Percentiles rank a stretch among this genome's conserved stretches.
Evolutionary conservation across 2,329 filamentous ascomycete species (phyloP).

Genomic region (Pseudocercospora cruenta): DNA sequence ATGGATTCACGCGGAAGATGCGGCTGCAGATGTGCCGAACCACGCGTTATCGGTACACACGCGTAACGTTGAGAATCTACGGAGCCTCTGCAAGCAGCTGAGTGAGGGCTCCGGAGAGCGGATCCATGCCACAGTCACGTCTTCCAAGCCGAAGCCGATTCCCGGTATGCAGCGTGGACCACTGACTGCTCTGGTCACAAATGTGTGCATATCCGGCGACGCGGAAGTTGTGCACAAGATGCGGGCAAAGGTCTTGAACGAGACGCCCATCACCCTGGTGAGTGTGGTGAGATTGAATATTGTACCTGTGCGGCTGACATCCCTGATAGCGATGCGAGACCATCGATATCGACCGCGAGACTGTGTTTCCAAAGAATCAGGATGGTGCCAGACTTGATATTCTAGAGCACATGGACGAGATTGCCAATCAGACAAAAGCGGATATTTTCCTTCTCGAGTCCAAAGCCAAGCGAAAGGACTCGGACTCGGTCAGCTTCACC

Average conservation of each 20-base stretch:
- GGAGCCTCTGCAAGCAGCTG: constrained; percentile 79
- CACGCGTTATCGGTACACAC: constrained; percentile 91
- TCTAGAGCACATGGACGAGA: constrained; percentile 81
- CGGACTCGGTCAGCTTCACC: constrained; percentile 75
- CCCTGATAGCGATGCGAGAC: constrained; percentile 77
- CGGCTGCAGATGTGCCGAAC: constrained; percentile 79
- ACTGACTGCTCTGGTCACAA: constrained; percentile 64
- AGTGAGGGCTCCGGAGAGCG: constrained; percentile 66
- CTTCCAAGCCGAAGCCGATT: constrained; percentile 71
- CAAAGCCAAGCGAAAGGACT: constrained; percentile 69
- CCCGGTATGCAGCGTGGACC: constrained; percentile 56
- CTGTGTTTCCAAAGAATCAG: constrained; percentile 73
- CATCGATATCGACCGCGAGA: constrained; percentile 88
- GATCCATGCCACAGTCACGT: constrained; percentile 80
- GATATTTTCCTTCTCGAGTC: constrained; percentile 96
- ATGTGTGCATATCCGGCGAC: constrained; percentile 87
- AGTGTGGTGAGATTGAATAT: constrained; percentile 43
- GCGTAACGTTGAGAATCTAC: constrained; percentile 79
- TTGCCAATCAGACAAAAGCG: constrained; percentile 86
- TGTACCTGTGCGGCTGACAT: constrained; percentile 34
- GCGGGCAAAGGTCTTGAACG: constrained; percentile 84
- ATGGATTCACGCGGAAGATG: constrained; percentile 91
- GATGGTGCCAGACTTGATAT: constrained; percentile 67
- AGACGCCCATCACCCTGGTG: constrained; percentile 91
- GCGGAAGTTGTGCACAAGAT: constrained; percentile 87